phyloP scores from a whole-genome alignment of 2,329 filamentous ascomycete genomes.

The Pseudocercospora vitis region DNA sequence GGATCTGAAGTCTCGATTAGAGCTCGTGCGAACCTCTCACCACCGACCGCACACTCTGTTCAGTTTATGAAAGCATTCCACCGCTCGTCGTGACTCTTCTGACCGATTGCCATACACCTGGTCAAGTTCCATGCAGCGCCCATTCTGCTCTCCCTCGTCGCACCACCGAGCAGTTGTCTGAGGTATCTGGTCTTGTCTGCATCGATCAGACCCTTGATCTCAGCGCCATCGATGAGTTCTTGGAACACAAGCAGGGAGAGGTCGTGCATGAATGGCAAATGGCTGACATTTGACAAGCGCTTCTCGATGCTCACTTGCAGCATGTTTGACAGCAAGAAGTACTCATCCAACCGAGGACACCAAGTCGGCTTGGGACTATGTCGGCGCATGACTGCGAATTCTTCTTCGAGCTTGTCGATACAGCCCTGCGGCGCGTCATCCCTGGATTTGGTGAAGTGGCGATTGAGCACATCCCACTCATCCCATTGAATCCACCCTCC shows the following conservation, averaged over 20 bases:
- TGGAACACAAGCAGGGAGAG: constrained; percentile 25
- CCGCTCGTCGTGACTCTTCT: constrained; percentile 18
- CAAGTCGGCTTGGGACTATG: constrained; percentile 23
- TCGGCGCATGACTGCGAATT: constrained; percentile 23
- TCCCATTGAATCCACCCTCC: constrained; percentile 29
- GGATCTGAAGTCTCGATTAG: too few species aligned
- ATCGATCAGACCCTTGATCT: constrained; percentile 20
- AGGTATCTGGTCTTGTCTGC: constrained; percentile 20
- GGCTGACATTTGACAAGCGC: constrained; percentile 20
- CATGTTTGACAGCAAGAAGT: constrained; percentile 22
- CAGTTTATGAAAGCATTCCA: constrained; percentile 18
- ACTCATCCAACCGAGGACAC: constrained; percentile 23
- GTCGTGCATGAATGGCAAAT: constrained; percentile 27
- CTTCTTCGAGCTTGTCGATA: constrained; percentile 27
- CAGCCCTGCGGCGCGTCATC: constrained; percentile 13
- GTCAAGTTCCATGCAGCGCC: constrained; percentile 29
- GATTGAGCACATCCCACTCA: constrained; percentile 27
- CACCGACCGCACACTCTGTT: too few species aligned
- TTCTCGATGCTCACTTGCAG: constrained; percentile 26
- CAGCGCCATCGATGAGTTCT: constrained; percentile 27
- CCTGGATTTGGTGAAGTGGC: constrained; percentile 24
- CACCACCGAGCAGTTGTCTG: constrained; percentile 21
- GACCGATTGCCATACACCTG: constrained; percentile 25
- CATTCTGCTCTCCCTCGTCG: constrained; percentile 23
- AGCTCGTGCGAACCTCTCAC: too few species aligned